phyloP scores from a whole-genome alignment of 192 early-diverging fungal genomes.

The Phlyctochytrium planicorne region DNA sequence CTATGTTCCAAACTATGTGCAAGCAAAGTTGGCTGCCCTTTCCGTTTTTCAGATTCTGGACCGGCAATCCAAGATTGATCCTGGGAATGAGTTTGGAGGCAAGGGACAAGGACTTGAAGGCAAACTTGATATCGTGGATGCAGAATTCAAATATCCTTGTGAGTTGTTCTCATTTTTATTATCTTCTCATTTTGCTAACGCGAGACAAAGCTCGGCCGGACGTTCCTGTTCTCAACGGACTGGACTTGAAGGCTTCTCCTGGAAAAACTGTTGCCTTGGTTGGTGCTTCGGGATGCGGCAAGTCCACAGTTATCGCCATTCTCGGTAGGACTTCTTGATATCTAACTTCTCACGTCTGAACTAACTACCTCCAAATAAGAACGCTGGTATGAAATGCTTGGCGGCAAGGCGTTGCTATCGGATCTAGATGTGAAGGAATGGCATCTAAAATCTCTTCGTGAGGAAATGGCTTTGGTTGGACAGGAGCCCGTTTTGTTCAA shows the following conservation, averaged over 20 bases:
- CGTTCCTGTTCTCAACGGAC: conserved; percentile 51
- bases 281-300: conserved; percentile 83
- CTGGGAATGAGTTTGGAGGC: conserved; percentile 12
- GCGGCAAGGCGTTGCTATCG: conserved; percentile 63
- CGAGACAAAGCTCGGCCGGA: conserved; percentile 53
- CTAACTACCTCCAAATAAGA: too few relatives aligned
- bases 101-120: conserved; percentile 59
- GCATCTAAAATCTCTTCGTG: conserved; percentile 66
- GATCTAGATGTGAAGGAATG: conserved; percentile 57
- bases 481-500: conserved; percentile 93
- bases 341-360: too few relatives aligned
- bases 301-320: conserved; percentile 53
- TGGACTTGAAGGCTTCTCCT: conserved; percentile 54
- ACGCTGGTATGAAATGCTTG: conserved; percentile 76
- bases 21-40: conserved; percentile 77
- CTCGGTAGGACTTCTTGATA: conserved; percentile 54
- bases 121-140: conserved; percentile 47
- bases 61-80: conserved; percentile 69
- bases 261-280: conserved; percentile 85
- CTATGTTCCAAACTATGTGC: conserved; percentile 70
- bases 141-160: conserved; percentile 74
- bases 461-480: conserved; percentile 79
- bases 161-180: conserved; percentile 74
- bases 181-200: too few relatives aligned
- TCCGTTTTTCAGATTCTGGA: conserved; percentile 70